These are phyloP conservation scores for Picochlorum sp. DNA, from an alignment of 139 green algal species.

Conservation along the genomic window DNA sequence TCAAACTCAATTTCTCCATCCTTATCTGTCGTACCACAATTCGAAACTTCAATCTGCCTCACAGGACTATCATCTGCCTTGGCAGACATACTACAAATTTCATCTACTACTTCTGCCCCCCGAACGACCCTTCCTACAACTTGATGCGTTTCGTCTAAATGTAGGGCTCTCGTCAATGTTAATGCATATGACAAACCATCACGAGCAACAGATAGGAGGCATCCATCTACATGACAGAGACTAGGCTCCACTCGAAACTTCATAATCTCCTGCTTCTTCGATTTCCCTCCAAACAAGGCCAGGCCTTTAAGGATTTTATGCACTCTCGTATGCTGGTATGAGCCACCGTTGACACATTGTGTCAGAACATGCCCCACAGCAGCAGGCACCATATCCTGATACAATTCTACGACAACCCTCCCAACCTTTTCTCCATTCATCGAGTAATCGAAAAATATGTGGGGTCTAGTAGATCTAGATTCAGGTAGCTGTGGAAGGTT, in stretches of 20 bases:
- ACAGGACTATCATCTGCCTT: conserved; percentile 37
- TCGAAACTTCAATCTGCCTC: conserved; percentile 5
- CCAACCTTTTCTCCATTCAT: conserved; percentile 30
- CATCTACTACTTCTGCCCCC: conserved; percentile 38
- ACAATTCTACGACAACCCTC: conserved; percentile 61
- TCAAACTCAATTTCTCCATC: background rate
- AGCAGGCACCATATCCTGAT: conserved; percentile 49
- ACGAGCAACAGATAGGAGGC: conserved; percentile 40
- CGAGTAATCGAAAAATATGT: conserved; percentile 53
- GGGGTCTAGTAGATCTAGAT: conserved; percentile 28
- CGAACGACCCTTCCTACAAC: conserved; percentile 46
- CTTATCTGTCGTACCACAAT: conserved; percentile 6
- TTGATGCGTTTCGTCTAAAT: conserved; percentile 53
- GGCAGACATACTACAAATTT: conserved; percentile 28
- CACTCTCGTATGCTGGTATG: conserved; percentile 28
- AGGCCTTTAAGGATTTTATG: conserved; percentile 53
- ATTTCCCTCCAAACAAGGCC: conserved; percentile 39
- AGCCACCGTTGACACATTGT: conserved; percentile 45
- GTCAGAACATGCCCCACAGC: conserved; percentile 44
- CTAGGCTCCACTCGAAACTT: conserved; percentile 18
- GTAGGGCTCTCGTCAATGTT: conserved; percentile 31
- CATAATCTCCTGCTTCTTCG: conserved; percentile 11
- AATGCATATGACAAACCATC: conserved; percentile 46
- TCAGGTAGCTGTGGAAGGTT: conserved; percentile 40
- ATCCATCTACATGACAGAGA: conserved; percentile 36